Conservation (phyloP, 2,329 filamentous ascomycete species). For the Elsinoe necatrix region DNA sequence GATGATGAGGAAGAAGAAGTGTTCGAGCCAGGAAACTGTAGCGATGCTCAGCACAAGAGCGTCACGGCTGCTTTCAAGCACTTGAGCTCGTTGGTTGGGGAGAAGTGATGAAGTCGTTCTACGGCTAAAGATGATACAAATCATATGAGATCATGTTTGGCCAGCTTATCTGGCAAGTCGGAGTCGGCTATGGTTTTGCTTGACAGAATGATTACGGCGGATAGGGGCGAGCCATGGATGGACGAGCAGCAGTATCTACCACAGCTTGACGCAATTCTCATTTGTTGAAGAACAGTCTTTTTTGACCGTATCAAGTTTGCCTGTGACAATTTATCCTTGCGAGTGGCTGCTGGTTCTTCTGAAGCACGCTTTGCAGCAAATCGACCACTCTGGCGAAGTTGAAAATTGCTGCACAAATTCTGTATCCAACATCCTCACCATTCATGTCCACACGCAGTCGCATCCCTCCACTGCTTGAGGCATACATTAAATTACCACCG, state of each 20-base stretch:
- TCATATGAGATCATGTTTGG: too few relatives aligned
- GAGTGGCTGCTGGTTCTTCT: too few relatives aligned
- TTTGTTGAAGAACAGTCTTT: background rate
- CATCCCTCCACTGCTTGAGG: slow-evolving; percentile 56
- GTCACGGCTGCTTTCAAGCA: background rate
- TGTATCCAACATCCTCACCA: background rate
- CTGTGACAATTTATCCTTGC: too few relatives aligned
- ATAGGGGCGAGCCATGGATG: background rate
- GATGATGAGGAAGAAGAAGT: slow-evolving; percentile 7
- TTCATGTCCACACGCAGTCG: slow-evolving; percentile 34
- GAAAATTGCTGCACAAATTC: background rate
- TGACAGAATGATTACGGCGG: background rate
- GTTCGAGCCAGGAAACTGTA: background rate
- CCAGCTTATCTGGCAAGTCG: background rate
- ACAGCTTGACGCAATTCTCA: background rate
- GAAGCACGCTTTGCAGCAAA: too few relatives aligned
- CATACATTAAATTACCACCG: slow-evolving; percentile 52
- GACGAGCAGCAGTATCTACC: background rate
- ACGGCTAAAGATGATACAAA: too few relatives aligned
- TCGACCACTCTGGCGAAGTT: background rate
- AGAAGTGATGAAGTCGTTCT: background rate
- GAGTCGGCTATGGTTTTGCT: background rate
- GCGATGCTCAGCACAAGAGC: background rate
- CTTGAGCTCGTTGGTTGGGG: background rate
- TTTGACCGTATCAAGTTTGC: too few relatives aligned